phyloP scores from a whole-genome alignment of 208 protist species.

The Trypanosoma rangeli region DNA sequence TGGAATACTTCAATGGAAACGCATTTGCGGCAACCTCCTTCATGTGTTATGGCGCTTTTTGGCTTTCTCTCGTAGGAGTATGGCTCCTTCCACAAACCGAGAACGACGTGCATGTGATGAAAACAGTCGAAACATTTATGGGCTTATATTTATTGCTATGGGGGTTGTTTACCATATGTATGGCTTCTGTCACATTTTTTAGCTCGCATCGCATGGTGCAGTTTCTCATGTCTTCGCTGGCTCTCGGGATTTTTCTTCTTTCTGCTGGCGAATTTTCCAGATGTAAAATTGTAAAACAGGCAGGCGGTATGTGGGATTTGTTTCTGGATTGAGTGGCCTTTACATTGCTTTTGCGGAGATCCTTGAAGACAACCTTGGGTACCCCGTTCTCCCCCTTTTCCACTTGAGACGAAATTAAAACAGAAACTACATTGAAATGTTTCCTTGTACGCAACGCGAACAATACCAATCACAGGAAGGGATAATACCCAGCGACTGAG shows the following conservation, averaged over 20 bases:
- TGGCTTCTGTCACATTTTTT: constrained; percentile 12
- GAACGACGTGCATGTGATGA: not conserved
- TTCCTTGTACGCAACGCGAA: no score
- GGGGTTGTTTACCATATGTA: constrained; percentile 18
- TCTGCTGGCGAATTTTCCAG: not conserved
- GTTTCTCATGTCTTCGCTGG: not conserved
- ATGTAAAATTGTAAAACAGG: not conserved
- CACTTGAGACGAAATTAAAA: not conserved
- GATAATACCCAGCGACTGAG: no score
- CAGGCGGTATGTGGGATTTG: constrained; percentile 6
- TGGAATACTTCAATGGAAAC: constrained; percentile 13
- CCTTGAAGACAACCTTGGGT: constrained; percentile 13
- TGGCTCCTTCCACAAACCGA: constrained; percentile 4
- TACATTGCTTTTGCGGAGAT: constrained; percentile 17
- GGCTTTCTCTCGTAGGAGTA: constrained; percentile 6
- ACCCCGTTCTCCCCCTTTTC: constrained; percentile 11
- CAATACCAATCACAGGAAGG: no score
- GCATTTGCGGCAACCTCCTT: not conserved
- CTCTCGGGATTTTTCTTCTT: not conserved
- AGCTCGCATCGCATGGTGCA: not conserved
- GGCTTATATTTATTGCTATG: constrained; percentile 25
- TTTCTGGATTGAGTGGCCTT: not conserved
- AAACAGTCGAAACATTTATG: constrained; percentile 10
- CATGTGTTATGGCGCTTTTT: constrained; percentile 13
- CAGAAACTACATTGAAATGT: not conserved